phyloP scores from a whole-genome alignment of 2,329 filamentous ascomycete genomes.

The Sarocladium oryzae region DNA sequence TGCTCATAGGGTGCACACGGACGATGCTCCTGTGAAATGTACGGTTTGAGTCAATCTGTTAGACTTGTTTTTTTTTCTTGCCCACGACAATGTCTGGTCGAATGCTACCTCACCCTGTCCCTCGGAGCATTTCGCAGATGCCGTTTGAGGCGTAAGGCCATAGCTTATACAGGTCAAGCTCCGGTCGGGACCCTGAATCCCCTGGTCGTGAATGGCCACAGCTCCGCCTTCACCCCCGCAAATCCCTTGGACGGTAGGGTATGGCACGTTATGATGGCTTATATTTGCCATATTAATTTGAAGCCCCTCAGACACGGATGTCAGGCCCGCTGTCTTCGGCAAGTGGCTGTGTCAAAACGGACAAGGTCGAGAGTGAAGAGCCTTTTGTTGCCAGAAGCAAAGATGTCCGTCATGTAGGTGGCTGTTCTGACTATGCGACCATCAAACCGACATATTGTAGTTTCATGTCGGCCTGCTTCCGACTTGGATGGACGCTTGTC shows the following conservation, averaged over 20 bases:
- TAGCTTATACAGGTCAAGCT: conserved; percentile 4
- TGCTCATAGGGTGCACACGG: too few species aligned
- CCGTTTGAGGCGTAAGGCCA: not conserved
- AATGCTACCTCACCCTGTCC: not conserved
- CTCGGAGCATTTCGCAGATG: not conserved
- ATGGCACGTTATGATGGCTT: conserved; percentile 3
- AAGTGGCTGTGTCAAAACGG: not conserved
- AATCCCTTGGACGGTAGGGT: not conserved
- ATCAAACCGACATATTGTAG: not conserved
- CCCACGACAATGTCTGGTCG: not conserved
- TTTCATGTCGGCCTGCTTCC: not conserved
- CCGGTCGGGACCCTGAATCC: not conserved
- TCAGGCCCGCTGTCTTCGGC: not conserved
- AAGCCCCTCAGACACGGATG: not conserved
- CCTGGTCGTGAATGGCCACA: not conserved
- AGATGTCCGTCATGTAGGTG: too few species aligned
- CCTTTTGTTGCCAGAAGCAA: not conserved
- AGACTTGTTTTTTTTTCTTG: not conserved
- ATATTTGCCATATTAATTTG: conserved; percentile 7
- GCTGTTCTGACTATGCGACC: too few species aligned
- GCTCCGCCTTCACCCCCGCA: conserved; percentile 1
- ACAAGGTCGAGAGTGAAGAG: not conserved
- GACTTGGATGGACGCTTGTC: not conserved
- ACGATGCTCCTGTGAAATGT: not conserved
- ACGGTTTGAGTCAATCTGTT: not conserved